Percentiles rank a stretch among this genome's conserved stretches.
phyloP scores from a whole-genome alignment of 148 eudicot species.

The Vaccinium corymbosum region DNA sequence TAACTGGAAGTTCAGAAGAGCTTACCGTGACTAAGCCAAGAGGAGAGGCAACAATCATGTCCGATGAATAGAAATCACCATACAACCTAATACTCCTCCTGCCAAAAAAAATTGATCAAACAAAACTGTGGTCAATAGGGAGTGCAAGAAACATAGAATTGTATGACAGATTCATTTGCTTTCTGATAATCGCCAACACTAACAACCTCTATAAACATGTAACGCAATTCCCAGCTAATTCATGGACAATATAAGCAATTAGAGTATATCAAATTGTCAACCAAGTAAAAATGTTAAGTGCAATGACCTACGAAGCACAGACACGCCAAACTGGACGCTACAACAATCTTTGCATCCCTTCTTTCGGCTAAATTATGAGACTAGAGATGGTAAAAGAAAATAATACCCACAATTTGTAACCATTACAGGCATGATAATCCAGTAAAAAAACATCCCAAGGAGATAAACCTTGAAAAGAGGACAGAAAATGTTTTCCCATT shows the following conservation, averaged over 20 bases:
- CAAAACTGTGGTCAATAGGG: neutral
- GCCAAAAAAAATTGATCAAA: slow-evolving; percentile 16
- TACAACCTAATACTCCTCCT: slow-evolving; percentile 78
- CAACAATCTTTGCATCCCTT: neutral
- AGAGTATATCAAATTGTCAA: neutral
- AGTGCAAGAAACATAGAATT: neutral
- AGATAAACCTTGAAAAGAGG: neutral
- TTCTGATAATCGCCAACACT: neutral
- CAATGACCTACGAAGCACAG: neutral
- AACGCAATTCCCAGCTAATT: neutral
- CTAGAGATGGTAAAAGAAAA: neutral
- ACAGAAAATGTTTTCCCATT: neutral
- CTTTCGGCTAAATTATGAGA: neutral
- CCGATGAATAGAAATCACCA: slow-evolving; percentile 80
- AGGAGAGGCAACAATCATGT: slow-evolving; percentile 89
- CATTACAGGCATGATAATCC: neutral
- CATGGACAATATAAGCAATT: neutral
- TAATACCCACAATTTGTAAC: neutral
- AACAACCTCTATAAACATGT: neutral
- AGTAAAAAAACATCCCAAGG: neutral
- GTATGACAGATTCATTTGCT: neutral
- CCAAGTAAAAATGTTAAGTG: neutral
- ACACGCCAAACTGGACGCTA: neutral
- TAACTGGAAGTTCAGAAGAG: slow-evolving; percentile 5
- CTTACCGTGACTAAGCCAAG: slow-evolving; percentile 86